Conservation (phyloP, 169 alveolate species). For the Amoebophrya sp. region DNA sequence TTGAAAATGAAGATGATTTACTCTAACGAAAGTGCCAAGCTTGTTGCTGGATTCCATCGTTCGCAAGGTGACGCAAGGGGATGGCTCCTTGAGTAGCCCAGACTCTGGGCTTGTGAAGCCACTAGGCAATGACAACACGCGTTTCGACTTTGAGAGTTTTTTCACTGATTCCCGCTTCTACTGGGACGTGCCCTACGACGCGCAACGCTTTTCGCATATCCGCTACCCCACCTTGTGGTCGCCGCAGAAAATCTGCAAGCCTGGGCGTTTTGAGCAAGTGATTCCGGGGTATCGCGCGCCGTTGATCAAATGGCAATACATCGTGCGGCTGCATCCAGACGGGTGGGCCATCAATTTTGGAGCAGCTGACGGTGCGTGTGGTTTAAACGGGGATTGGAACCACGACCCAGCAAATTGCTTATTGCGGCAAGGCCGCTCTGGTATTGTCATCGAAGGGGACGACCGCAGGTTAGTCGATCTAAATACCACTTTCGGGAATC, state of each 20-base stretch:
- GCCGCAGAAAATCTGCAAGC: not conserved
- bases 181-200: constrained; percentile 15
- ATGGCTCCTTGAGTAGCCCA: not conserved
- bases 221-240: not conserved
- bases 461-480: not conserved
- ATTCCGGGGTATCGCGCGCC: not conserved
- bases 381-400: not conserved
- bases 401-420: constrained; percentile 19
- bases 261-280: not conserved
- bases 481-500: not conserved
- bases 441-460: not conserved
- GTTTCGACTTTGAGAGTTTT: not conserved
- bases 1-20: too few relatives aligned
- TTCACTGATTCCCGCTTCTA: not conserved
- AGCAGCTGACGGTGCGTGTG: constrained; percentile 3
- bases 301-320: not conserved
- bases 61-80: not conserved
- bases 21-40: too few relatives aligned
- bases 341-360: not conserved
- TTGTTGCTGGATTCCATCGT: not conserved
- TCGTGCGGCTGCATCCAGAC: not conserved
- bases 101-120: not conserved
- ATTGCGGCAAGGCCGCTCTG: not conserved
- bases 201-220: not conserved
- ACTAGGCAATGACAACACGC: not conserved